Base-by-base conservation (phyloP, 108 stramenopile species). In the Chaetoceros tenuissimus region DNA sequence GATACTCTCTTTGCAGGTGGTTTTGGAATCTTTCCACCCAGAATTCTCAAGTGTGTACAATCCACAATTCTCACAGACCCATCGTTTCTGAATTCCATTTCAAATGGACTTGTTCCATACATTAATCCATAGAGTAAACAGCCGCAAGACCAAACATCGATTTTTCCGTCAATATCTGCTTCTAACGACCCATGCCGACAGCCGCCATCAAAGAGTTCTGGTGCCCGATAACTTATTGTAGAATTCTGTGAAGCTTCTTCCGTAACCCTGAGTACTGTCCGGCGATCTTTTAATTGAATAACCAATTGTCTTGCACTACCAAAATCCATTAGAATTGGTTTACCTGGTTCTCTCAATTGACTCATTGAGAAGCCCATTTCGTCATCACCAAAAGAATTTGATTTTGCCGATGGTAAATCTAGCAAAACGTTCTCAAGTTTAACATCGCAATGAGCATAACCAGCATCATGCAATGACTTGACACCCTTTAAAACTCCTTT, bases 141-240 rank as follows among this genome's bases (percentile, higher is more conserved):
- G 8, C 87, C 87, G 55, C 81, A 69, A 24, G 61, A 67, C 84
- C 91, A 92, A n/a, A 87, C 85, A 68, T 88, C 91, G 1, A 86
- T 82, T 18, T 71, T 79, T 0, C 64, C 78, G 63, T 84, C 83
- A 28, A 83, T 44, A 43, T 64, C 45, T 0, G 49, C 67, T 18
- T 79, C 73, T 22, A 60, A 68, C 1, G 28, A 13, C 5, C 50
- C 55, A 22, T 61, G 69, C 24, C 77, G 66, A 8, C 78, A 25
- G n/a, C 77, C 81, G n/a, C 85, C 87, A 22, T 88, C 82, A 46
- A 86, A 87, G 5, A 92, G 60, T 67, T 92, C 87, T 8, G 91
- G 91, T 18, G 91, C 82, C 24, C 91, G 78, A 68, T 92, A 92
- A 1, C 84, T 54, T n/a, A 84, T 67, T 23, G 91, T 92, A 0